Percentiles rank a stretch among this genome's conserved stretches.
phyloP scores from a whole-genome alignment of 768 basidiomycete species.

The Leccinum disarticulatum region DNA sequence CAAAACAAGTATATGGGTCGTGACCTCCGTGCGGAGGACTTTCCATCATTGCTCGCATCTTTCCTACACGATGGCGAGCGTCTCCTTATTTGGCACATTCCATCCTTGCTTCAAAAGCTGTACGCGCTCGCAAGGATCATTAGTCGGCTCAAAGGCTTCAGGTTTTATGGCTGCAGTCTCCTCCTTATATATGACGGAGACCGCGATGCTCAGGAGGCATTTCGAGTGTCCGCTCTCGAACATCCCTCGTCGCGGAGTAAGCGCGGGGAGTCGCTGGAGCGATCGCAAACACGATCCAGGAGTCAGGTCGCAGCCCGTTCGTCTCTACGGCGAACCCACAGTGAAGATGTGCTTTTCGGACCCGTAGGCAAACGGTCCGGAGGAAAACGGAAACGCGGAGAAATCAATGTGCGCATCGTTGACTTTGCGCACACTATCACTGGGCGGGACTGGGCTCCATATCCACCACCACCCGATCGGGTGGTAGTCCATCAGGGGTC shows the following conservation, averaged over 20 bases:
- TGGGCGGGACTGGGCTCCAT: slow-evolving; percentile 83
- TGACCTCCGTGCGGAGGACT: slow-evolving; percentile 83
- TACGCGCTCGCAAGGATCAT: slow-evolving; percentile 93
- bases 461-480: slow-evolving; percentile 47
- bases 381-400: slow-evolving; percentile 78
- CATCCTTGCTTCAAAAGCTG: slow-evolving; percentile 84
- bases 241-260: slow-evolving; percentile 65
- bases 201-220: slow-evolving; percentile 76
- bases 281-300: slow-evolving; percentile 43
- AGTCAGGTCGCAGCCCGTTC: slow-evolving; percentile 42
- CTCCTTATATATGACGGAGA: slow-evolving; percentile 98
- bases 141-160: slow-evolving; percentile 86
- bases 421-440: slow-evolving; percentile 99
- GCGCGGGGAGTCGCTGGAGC: slow-evolving; percentile 77
- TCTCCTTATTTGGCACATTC: slow-evolving; percentile 89
- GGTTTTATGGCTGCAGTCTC: slow-evolving; percentile 97
- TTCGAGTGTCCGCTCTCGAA: slow-evolving; percentile 60
- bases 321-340: slow-evolving; percentile 68
- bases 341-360: slow-evolving; percentile 74
- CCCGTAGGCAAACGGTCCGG: slow-evolving; percentile 61
- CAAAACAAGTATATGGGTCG: slow-evolving; percentile 98
- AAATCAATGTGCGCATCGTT: slow-evolving; percentile 93
- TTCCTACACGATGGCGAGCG: slow-evolving; percentile 85
- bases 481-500: slow-evolving; percentile 44
- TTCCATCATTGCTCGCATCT: slow-evolving; percentile 74